These are phyloP conservation scores for Fusarium fracticaudum DNA, from an alignment of 2,329 filamentous ascomycete species.

Conservation along the genomic window DNA sequence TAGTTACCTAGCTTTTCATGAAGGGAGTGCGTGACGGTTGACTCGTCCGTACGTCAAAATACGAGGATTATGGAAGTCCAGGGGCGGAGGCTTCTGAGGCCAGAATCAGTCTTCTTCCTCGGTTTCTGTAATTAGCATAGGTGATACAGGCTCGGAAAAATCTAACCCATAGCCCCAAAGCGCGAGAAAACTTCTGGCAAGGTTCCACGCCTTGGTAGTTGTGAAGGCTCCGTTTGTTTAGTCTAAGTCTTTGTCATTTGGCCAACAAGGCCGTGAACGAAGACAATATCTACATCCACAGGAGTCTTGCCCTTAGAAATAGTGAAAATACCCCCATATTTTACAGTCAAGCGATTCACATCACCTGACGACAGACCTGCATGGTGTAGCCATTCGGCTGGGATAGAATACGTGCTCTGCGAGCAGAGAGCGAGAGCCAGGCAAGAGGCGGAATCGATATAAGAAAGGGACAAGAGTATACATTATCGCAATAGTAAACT, in stretches of 20 bases:
- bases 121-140: accelerated
- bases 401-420: accelerated
- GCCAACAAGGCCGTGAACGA: neutral
- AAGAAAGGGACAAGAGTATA: neutral
- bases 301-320: accelerated
- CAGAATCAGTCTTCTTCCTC: neutral
- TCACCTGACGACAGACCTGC: neutral
- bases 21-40: accelerated
- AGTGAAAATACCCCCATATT: neutral
- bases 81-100: neutral
- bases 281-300: neutral
- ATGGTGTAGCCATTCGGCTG: neutral
- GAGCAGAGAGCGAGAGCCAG: neutral
- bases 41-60: accelerated
- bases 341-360: accelerated
- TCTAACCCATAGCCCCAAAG: accelerated
- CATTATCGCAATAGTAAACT: accelerated
- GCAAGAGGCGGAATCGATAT: accelerated
- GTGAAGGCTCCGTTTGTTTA: neutral
- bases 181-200: accelerated
- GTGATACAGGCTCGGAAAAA: accelerated
- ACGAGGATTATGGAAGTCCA: accelerated
- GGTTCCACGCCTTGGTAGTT: neutral
- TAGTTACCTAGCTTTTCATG: neutral
- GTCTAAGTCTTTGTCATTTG: neutral